A percentile compares a stretch with the other conserved stretches of the same genome.
Conservation (phyloP, 1,139 yeast species). For the Torulaspora globosa region DNA sequence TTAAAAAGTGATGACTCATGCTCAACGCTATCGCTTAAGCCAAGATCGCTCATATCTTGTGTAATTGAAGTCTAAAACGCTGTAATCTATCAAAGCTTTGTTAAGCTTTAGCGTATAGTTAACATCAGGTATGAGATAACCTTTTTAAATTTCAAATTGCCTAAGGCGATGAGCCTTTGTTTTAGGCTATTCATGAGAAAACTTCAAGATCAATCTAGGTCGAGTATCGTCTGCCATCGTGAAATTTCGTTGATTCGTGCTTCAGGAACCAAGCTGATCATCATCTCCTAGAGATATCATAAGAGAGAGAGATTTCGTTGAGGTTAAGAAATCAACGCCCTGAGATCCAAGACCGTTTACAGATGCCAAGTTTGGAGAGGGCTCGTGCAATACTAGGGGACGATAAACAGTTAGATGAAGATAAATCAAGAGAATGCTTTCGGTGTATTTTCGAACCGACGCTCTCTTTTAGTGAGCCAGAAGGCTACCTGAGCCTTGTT, state of each 20-base stretch:
- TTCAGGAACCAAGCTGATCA: too few relatives aligned
- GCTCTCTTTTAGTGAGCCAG: neutral
- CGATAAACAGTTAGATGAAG: constrained; percentile 6
- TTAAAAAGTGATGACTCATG: neutral
- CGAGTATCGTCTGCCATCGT: too few relatives aligned
- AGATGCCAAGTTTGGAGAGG: constrained; percentile 1
- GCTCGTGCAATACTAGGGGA: constrained; percentile 7
- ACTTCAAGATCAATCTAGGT: too few relatives aligned
- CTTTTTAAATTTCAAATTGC: neutral
- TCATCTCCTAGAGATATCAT: neutral
- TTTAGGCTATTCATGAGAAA: too few relatives aligned
- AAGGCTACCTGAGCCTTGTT: constrained; percentile 5
- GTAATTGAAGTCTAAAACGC: neutral
- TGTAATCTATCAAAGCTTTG: neutral
- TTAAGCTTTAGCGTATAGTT: neutral
- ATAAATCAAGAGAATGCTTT: constrained; percentile 9
- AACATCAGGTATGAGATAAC: neutral
- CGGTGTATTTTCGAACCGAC: constrained; percentile 3
- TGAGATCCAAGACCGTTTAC: neutral
- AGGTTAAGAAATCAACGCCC: neutral
- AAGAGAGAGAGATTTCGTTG: neutral
- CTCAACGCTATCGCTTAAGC: neutral
- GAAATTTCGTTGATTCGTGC: too few relatives aligned
- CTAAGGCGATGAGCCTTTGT: neutral
- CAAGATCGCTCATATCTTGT: neutral